Conservation (phyloP, 78 protist genomes). For the Protostelium mycophagum region DNA sequence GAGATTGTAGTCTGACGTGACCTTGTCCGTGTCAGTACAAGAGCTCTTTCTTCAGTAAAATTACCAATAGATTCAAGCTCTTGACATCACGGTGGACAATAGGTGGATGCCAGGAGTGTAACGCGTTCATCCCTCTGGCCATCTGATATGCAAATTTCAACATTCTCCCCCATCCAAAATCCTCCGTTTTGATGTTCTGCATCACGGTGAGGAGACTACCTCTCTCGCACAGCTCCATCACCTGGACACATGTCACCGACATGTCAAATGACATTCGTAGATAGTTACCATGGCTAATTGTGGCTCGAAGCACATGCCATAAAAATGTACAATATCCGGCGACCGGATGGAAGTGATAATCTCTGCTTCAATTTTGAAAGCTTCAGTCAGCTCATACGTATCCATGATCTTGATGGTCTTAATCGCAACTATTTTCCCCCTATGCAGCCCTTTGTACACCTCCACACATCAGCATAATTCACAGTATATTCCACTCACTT, state of each 20-base stretch:
- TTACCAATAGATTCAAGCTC: not conserved
- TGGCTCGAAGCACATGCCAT: constrained; percentile 23
- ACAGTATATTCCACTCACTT: not conserved
- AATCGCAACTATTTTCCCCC: constrained; percentile 43
- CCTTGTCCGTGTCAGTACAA: constrained; percentile 3
- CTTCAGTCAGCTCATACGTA: constrained; percentile 34
- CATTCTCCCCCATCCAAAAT: constrained; percentile 30
- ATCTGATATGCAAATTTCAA: constrained; percentile 38
- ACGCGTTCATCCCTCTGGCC: constrained; percentile 23
- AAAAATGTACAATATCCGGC: constrained; percentile 30
- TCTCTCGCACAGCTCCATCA: constrained; percentile 39
- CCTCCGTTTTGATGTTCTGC: constrained; percentile 17
- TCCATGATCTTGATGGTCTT: constrained; percentile 28
- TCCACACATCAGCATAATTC: not conserved
- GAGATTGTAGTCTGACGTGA: constrained; percentile 25
- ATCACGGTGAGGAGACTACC: constrained; percentile 39
- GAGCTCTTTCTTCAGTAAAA: not conserved
- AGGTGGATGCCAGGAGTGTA: constrained; percentile 47
- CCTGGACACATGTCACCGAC: constrained; percentile 3
- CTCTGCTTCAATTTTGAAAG: constrained; percentile 36
- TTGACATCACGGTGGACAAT: constrained; percentile 58
- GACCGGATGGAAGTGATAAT: constrained; percentile 11
- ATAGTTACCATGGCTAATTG: not conserved
- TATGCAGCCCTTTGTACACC: constrained; percentile 40
- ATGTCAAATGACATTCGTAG: not conserved